Evolutionary conservation across 768 basidiomycete species (phyloP).

Genomic region (Tremella fuciformis): DNA sequence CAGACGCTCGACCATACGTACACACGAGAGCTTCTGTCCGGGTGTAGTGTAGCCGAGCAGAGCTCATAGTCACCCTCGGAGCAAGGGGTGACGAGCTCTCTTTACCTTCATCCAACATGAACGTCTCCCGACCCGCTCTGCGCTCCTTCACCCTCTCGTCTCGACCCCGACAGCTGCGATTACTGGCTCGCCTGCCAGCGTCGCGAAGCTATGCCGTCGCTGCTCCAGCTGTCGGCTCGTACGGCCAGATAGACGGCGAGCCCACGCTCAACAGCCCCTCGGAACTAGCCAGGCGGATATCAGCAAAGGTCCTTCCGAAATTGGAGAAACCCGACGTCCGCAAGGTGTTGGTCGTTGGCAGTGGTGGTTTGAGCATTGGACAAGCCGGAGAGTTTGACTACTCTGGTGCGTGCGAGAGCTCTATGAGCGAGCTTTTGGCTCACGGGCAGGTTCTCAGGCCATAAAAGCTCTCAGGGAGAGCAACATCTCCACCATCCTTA

Average conservation of each 20-base stretch:
- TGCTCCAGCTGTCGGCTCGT: slow-evolving; percentile 53
- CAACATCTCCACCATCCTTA: slow-evolving; percentile 87
- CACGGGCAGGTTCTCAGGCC: slow-evolving; percentile 72
- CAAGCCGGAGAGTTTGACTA: slow-evolving; percentile 99
- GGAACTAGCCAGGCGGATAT: slow-evolving; percentile 86
- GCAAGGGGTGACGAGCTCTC: neutral
- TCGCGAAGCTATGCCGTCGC: slow-evolving; percentile 47
- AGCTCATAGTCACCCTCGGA: too few species aligned
- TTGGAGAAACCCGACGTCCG: slow-evolving; percentile 85
- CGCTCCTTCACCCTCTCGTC: slow-evolving; percentile 2
- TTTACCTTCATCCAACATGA: neutral
- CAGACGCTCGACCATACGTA: too few species aligned
- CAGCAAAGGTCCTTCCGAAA: slow-evolving; percentile 89
- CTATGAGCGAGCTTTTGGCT: slow-evolving; percentile 3
- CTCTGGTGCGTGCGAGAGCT: slow-evolving; percentile 60
- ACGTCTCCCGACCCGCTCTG: neutral
- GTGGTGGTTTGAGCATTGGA: slow-evolving; percentile 92
- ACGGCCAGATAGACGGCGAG: slow-evolving; percentile 41
- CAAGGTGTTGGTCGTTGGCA: slow-evolving; percentile 93
- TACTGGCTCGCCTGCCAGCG: neutral
- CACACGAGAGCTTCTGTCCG: too few species aligned
- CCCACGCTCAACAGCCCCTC: slow-evolving; percentile 78
- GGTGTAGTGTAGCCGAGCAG: too few species aligned
- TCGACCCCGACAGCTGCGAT: neutral
- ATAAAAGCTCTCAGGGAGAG: slow-evolving; percentile 96